Percentiles rank a stretch among this genome's conserved stretches.
These are phyloP conservation scores for Microdochium trichocladiopsis DNA, from an alignment of 2,329 filamentous ascomycete species.

Conservation along the genomic window DNA sequence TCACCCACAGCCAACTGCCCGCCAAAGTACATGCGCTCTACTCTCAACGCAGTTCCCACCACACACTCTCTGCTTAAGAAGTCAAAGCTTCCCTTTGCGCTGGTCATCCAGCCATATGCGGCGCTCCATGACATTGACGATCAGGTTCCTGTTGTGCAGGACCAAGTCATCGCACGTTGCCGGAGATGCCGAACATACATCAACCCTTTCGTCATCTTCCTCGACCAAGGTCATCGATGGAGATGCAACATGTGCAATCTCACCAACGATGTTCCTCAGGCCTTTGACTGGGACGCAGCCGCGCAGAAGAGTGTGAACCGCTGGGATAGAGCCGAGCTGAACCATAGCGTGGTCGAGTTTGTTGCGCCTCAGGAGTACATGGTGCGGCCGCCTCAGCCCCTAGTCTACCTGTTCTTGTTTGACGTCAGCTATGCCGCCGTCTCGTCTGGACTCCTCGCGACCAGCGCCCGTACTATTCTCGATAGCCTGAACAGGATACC, in stretches of 20 bases:
- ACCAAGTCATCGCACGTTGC: constrained; percentile 96
- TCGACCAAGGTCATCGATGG: constrained; percentile 97
- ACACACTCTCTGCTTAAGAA: constrained; percentile 93
- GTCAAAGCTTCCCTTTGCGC: constrained; percentile 88
- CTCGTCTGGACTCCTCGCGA: constrained; percentile 84
- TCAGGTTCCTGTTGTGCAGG: constrained; percentile 82
- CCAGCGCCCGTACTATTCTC: constrained; percentile 84
- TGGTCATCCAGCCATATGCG: constrained; percentile 93
- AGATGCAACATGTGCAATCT: constrained; percentile 99
- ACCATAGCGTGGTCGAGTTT: constrained; percentile 95
- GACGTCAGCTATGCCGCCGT: constrained; percentile 90
- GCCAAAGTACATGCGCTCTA: constrained; percentile 90
- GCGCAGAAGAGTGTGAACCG: constrained; percentile 86
- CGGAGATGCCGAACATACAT: constrained; percentile 95
- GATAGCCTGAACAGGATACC: constrained; percentile 95
- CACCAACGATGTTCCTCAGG: constrained; percentile 97
- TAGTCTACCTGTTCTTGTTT: constrained; percentile 93
- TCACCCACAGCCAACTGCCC: constrained; percentile 89
- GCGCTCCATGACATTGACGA: constrained; percentile 91
- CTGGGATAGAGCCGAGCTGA: constrained; percentile 87
- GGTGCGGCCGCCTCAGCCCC: constrained; percentile 91
- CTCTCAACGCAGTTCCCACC: constrained; percentile 87
- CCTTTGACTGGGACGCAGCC: constrained; percentile 95
- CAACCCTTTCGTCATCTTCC: constrained; percentile 93
- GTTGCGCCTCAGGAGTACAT: constrained; percentile 99